Evolutionary conservation across 352 stramenopile genomes (phyloP).

Genomic region (Pythium utonaiense): DNA sequence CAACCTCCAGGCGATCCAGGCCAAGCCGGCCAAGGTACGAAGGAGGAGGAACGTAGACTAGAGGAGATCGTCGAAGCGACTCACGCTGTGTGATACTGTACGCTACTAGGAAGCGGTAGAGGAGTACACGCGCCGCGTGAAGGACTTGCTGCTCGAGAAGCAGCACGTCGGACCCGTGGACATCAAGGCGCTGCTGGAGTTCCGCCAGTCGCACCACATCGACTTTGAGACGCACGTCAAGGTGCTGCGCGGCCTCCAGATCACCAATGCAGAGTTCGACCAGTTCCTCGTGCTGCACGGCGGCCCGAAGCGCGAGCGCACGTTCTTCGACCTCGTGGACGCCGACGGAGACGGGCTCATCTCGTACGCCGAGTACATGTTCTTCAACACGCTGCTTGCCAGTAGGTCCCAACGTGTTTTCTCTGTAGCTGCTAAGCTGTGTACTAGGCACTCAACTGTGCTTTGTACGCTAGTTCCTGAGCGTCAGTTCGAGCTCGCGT

Average conservation of each 20-base stretch:
- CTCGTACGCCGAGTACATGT: constrained; percentile 88
- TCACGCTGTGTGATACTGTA: no score
- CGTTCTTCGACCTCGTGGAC: constrained; percentile 85
- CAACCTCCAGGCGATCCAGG: constrained; percentile 53
- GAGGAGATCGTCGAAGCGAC: no score
- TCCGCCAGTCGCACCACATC: constrained; percentile 55
- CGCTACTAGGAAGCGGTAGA: constrained; percentile 33
- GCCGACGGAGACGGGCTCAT: constrained; percentile 85
- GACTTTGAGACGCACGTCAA: constrained; percentile 86
- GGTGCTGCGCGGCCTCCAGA: constrained; percentile 60
- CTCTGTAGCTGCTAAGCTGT: no score
- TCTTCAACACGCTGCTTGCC: constrained; percentile 83
- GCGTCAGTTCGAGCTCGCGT: constrained; percentile 84
- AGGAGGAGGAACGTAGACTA: no score
- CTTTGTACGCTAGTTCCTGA: constrained; percentile 50
- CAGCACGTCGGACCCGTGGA: constrained; percentile 40
- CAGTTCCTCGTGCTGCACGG: constrained; percentile 74
- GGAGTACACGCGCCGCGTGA: constrained; percentile 49
- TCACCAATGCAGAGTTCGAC: constrained; percentile 82
- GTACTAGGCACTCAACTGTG: no score
- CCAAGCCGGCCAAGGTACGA: constrained; percentile 44
- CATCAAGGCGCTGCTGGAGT: constrained; percentile 49
- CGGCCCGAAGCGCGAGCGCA: constrained; percentile 49
- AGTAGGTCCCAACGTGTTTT: constrained; percentile 63
- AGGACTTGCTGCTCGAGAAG: constrained; percentile 55